phyloP scores from a whole-genome alignment of 176 grass and related monocot species.

The Guadua angustifolia region DNA sequence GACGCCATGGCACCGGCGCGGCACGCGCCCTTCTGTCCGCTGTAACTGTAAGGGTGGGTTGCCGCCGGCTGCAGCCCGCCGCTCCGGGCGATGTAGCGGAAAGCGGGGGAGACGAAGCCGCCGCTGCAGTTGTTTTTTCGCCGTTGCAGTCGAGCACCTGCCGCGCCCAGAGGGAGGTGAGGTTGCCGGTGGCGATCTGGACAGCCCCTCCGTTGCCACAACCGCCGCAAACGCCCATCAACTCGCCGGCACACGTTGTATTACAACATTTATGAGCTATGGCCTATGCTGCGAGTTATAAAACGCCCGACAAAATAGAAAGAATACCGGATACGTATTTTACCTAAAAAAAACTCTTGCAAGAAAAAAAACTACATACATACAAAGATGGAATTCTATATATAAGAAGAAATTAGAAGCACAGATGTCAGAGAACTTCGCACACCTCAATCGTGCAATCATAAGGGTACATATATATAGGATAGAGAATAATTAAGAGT shows the following conservation, averaged over 20 bases:
- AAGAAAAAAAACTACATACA: no score
- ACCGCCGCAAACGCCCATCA: slow-evolving; percentile 61
- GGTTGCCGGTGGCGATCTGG: slow-evolving; percentile 34
- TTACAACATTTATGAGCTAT: neutral
- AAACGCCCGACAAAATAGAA: no score
- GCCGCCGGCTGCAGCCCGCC: slow-evolving; percentile 51
- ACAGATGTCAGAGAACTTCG: no score
- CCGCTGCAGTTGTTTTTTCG: neutral
- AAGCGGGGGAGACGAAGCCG: neutral
- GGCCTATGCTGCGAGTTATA: neutral
- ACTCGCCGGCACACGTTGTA: slow-evolving; percentile 23
- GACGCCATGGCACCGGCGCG: no score
- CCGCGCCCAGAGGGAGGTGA: slow-evolving; percentile 56
- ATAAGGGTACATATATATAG: no score
- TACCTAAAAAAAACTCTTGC: no score
- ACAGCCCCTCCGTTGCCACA: slow-evolving; percentile 50
- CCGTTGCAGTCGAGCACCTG: slow-evolving; percentile 54
- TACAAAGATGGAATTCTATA: no score
- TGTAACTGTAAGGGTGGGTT: slow-evolving; percentile 48
- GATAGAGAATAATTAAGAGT: no score
- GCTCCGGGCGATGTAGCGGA: slow-evolving; percentile 45
- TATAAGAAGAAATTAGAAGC: no score
- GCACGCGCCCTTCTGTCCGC: slow-evolving; percentile 27
- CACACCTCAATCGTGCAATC: no score
- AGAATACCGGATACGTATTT: no score